Evolutionary conservation across 2,329 filamentous ascomycete species (phyloP).

Genomic region (Colletotrichum sansevieriae): DNA sequence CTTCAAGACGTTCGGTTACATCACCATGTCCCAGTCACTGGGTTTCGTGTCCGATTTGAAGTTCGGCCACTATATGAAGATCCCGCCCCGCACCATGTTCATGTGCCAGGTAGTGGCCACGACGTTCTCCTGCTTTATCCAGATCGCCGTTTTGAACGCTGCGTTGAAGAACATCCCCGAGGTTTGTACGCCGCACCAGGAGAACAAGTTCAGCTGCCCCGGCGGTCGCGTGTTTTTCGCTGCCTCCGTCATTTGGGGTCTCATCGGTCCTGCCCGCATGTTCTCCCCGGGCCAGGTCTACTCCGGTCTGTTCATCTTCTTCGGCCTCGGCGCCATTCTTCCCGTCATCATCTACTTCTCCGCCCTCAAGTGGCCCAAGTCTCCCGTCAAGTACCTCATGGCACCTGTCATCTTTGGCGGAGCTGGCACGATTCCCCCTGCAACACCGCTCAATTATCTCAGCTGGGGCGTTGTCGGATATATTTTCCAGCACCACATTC

Average conservation of each 20-base stretch:
- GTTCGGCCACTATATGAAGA: conserved; percentile 81
- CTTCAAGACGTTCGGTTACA: conserved; percentile 74
- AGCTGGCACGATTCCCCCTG: conserved; percentile 70
- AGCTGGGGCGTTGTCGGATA: conserved; percentile 80
- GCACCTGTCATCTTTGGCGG: conserved; percentile 74
- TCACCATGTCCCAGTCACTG: conserved; percentile 75
- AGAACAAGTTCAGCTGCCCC: conserved; percentile 73
- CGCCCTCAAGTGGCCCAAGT: conserved; percentile 64
- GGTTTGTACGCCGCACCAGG: conserved; percentile 71
- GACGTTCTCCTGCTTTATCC: conserved; percentile 75
- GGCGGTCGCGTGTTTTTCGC: conserved; percentile 75
- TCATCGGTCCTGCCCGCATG: conserved; percentile 73
- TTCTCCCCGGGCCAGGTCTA: conserved; percentile 75
- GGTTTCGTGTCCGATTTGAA: conserved; percentile 76
- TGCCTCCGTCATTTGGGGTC: conserved; percentile 76
- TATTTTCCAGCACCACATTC: conserved; percentile 77
- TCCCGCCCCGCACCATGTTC: conserved; percentile 76
- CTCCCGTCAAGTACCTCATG: conserved; percentile 66
- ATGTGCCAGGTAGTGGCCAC: conserved; percentile 75
- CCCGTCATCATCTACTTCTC: conserved; percentile 66
- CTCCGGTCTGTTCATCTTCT: conserved; percentile 71
- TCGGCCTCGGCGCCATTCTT: conserved; percentile 65
- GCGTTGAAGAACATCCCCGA: conserved; percentile 71
- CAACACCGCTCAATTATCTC: conserved; percentile 80
- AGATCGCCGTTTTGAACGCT: conserved; percentile 74